Base-by-base conservation (phyloP, 2,329 filamentous ascomycete species). In the Neocatenulostroma microsporum region DNA sequence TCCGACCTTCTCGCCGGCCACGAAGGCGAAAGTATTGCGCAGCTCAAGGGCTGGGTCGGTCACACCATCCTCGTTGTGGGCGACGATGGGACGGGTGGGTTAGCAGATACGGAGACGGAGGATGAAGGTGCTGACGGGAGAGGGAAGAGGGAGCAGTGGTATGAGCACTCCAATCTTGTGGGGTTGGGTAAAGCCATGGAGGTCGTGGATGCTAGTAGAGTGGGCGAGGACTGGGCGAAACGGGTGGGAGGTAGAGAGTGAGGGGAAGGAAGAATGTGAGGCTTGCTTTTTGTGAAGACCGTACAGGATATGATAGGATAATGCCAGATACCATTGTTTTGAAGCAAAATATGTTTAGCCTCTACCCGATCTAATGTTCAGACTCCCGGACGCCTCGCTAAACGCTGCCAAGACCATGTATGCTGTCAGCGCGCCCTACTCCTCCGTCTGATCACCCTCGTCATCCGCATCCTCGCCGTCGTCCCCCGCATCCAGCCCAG, bases 171-270 rank as follows among this genome's bases (percentile, higher is more conserved):
- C 39, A 82, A 87, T 29, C 76, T 85, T 41, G 86, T 93, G 17
- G 88, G 89, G 2, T 70, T 88, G 39, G 89, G 89, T 12, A 82
- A 91, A 55, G 84, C 86, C 3, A 80, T 95, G 19, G 79, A 94
- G 25, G 79, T 96, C 13, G 86, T 95, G 3, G 89, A 96, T 59
- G 82, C 80, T 21, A 70, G 80, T 46, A 73, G 84, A 33, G 74
- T 94, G 13, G 80, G 82, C 34, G 88, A 95, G 51, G 89, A 96
- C 62, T 96, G 87, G 82, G 72, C 73, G 44, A 78, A 84, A 55
- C 73, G 89, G 42, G 78, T 93, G 39, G 78, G 80, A 55, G 83
- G 83, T 11, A 24, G 39, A 34, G 31, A 41, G 18, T 46, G 31
- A 39, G 37, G 3, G 21, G 9, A 15, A 17, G 28, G 12, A 9